Conservation (phyloP, 2,329 filamentous ascomycete species). For the Claviceps lovelessii region DNA sequence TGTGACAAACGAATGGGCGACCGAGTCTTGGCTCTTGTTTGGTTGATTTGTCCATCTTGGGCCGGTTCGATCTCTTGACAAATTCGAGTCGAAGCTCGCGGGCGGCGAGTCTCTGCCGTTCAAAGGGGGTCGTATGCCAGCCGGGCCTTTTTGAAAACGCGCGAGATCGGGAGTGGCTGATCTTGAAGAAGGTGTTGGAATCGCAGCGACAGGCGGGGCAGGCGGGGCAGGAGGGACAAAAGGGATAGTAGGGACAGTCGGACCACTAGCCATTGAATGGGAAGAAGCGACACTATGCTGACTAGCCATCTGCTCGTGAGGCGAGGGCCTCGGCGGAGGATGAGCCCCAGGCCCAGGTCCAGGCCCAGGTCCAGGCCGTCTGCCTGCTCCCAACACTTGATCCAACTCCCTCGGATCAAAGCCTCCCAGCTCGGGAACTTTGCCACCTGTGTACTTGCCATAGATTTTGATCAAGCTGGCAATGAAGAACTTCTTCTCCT, state of each 20-base stretch:
- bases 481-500: conserved; percentile 98
- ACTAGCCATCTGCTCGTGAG: conserved; percentile 13
- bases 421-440: conserved; percentile 61
- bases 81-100: conserved; percentile 36
- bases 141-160: conserved; percentile 16
- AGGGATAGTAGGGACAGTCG: conserved; percentile 3
- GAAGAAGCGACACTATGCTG: conserved; percentile 10
- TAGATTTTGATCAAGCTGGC: conserved; percentile 93
- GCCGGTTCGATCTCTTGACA: conserved; percentile 23
- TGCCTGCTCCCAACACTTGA: conserved; percentile 50
- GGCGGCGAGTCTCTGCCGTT: conserved; percentile 34
- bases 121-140: conserved; percentile 18
- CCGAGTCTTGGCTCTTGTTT: conserved; percentile 45
- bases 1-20: conserved; percentile 29
- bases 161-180: conserved; percentile 12
- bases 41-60: conserved; percentile 33
- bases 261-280: conserved; percentile 4
- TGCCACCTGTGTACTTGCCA: conserved; percentile 86
- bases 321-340: conserved; percentile 12
- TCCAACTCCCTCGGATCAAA: conserved; percentile 73
- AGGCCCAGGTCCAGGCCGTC: conserved; percentile 20
- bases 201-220: conserved; percentile 4
- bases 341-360: conserved; percentile 14
- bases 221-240: conserved; percentile 3
- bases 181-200: conserved; percentile 9